These are phyloP conservation scores for Pythium insidiosum DNA, from an alignment of 352 stramenopile species.

Conservation along the genomic window DNA sequence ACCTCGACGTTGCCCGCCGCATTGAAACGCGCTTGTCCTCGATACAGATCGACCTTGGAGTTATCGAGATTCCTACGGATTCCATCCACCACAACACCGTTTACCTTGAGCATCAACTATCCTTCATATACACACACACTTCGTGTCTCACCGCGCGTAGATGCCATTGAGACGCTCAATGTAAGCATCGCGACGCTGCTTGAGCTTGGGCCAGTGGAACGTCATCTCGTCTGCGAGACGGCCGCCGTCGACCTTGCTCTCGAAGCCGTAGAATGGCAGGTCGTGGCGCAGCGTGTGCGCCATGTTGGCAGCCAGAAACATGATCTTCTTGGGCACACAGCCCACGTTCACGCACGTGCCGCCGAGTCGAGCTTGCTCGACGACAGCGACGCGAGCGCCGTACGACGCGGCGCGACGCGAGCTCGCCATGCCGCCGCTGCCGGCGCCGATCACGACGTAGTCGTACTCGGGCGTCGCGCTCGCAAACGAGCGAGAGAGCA, in stretches of 20 bases:
- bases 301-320: slow-evolving; percentile 82
- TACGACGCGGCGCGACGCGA: slow-evolving; percentile 84
- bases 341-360: slow-evolving; percentile 99
- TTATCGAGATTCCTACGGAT: slow-evolving; percentile 88
- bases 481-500: slow-evolving; percentile 1
- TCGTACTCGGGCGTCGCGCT: slow-evolving; percentile 61
- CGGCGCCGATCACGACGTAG: slow-evolving; percentile 89
- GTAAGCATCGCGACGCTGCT: slow-evolving; percentile 91
- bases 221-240: slow-evolving; percentile 27
- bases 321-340: slow-evolving; percentile 99
- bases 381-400: slow-evolving; percentile 92
- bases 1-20: slow-evolving; percentile 71
- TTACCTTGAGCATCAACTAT: too few species aligned
- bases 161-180: slow-evolving; percentile 95
- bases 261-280: slow-evolving; percentile 48
- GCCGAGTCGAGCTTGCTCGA: slow-evolving; percentile 88
- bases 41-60: slow-evolving; percentile 84
- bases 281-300: slow-evolving; percentile 46
- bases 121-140: too few species aligned
- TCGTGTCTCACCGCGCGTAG: slow-evolving; percentile 87
- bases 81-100: neutral
- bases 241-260: slow-evolving; percentile 20
- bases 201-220: slow-evolving; percentile 91
- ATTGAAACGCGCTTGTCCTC: slow-evolving; percentile 87
- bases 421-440: slow-evolving; percentile 89